Conservation (phyloP, 2,329 filamentous ascomycete genomes). For the Rachicladosporium sp. region DNA sequence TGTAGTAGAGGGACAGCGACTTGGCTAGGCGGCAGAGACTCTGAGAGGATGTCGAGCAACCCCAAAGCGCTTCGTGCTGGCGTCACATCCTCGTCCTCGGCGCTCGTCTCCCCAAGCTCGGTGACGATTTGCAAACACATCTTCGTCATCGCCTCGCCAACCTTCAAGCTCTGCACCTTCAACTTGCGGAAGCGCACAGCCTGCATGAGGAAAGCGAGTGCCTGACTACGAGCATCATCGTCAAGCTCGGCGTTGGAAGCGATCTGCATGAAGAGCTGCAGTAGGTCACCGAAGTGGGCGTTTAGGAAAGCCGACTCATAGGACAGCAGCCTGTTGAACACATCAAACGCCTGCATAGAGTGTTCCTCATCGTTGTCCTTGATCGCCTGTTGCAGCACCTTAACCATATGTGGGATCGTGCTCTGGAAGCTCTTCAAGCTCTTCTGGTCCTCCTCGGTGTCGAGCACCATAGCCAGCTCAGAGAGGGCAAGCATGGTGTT, state of each 20-base stretch:
- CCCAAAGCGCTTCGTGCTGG: conserved; percentile 75
- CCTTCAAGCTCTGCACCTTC: conserved; percentile 82
- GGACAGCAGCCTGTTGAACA: conserved; percentile 88
- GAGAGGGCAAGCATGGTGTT: conserved; percentile 89
- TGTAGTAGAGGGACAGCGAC: conserved; percentile 87
- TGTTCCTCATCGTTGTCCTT: conserved; percentile 65
- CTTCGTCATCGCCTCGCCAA: conserved; percentile 76
- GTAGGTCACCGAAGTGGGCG: conserved; percentile 75
- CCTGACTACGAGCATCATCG: conserved; percentile 79
- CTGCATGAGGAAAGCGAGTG: conserved; percentile 87
- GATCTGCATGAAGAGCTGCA: conserved; percentile 89
- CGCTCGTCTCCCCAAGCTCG: conserved; percentile 63
- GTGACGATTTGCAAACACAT: conserved; percentile 82
- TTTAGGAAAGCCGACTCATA: conserved; percentile 78
- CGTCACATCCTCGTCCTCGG: conserved; percentile 71
- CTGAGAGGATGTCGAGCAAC: conserved; percentile 78
- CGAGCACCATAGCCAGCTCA: conserved; percentile 73
- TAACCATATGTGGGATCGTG: conserved; percentile 77
- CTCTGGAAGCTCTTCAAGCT: conserved; percentile 64
- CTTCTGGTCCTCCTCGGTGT: conserved; percentile 71
- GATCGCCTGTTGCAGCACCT: conserved; percentile 74
- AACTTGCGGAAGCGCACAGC: conserved; percentile 83
- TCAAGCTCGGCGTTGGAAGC: conserved; percentile 63
- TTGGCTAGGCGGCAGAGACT: conserved; percentile 80
- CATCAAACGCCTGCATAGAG: conserved; percentile 82